A percentile compares a stretch with the other conserved stretches of the same genome.
phyloP scores from a whole-genome alignment of 371 early-diverging fungal genomes.

The Blakeslea trispora region DNA sequence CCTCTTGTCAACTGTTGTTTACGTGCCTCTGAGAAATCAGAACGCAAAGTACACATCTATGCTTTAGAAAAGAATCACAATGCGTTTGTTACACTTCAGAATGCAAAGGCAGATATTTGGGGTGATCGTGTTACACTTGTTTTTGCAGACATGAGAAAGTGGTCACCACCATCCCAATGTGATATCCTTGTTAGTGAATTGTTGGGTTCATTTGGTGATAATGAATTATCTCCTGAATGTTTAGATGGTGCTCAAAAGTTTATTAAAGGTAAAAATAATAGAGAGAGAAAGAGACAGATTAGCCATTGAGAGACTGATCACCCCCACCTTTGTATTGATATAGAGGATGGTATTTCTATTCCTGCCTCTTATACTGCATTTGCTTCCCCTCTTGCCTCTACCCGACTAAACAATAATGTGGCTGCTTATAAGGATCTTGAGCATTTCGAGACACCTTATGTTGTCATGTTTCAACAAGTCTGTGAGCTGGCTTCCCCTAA shows the following conservation, averaged over 20 bases:
- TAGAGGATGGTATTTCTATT: conserved; percentile 85
- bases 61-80: conserved; percentile 96
- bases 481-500: conserved; percentile 67
- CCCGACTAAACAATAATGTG: conserved; percentile 72
- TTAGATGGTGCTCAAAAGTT: conserved; percentile 89
- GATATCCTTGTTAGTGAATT: conserved; percentile 93
- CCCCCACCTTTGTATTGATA: no score
- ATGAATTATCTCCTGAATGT: conserved; percentile 97
- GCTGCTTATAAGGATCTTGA: conserved; percentile 63
- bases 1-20: conserved; percentile 86
- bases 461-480: conserved; percentile 86
- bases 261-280: conserved; percentile 61
- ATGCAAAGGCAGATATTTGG: conserved; percentile 78
- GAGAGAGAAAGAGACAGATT: background rate
- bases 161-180: conserved; percentile 56
- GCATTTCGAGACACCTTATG: conserved; percentile 88
- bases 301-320: background rate
- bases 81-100: conserved; percentile 88
- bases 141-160: conserved; percentile 89
- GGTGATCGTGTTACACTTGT: conserved; percentile 78
- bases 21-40: conserved; percentile 70
- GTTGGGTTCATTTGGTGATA: conserved; percentile 95
- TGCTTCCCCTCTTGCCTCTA: conserved; percentile 84
- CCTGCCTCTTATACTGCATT: conserved; percentile 83
- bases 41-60: conserved; percentile 67